A percentile compares a stretch with the other conserved stretches of the same genome.
These are phyloP conservation scores for Apiotrichum sp. DNA, from an alignment of 1,284 basidiomycete species.

Conservation along the genomic window DNA sequence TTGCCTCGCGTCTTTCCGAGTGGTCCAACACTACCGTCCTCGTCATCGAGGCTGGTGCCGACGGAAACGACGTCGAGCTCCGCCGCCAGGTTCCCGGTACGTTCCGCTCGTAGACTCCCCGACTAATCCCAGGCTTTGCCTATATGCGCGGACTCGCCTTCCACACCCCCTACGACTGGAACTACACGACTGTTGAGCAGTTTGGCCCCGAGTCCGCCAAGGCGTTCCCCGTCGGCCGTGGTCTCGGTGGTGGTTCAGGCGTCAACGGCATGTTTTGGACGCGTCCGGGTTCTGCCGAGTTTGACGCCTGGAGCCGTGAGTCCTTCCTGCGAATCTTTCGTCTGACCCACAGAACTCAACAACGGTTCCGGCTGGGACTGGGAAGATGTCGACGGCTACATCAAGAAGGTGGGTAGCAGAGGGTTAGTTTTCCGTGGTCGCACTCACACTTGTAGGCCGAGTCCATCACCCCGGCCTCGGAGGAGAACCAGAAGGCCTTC, in stretches of 20 bases:
- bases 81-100: conserved; percentile 48
- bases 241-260: conserved; percentile 63
- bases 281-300: conserved; percentile 40
- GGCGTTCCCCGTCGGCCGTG: conserved; percentile 59
- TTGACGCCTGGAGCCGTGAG: conserved; percentile 44
- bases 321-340: conserved; percentile 10
- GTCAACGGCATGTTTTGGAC: conserved; percentile 65
- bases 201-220: conserved; percentile 14
- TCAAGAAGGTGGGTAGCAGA: conserved; percentile 5
- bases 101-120: conserved; percentile 18
- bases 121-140: conserved; percentile 19
- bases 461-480: conserved; percentile 44
- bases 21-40: conserved; percentile 61
- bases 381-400: conserved; percentile 38
- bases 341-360: conserved; percentile 1
- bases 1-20: conserved; percentile 64
- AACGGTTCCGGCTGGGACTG: conserved; percentile 38
- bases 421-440: neutral
- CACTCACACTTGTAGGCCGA: conserved; percentile 46
- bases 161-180: conserved; percentile 58
- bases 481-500: conserved; percentile 40
- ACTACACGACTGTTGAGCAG: conserved; percentile 56
- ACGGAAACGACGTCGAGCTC: conserved; percentile 52
- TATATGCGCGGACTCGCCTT: conserved; percentile 38
- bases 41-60: conserved; percentile 64